phyloP scores from a whole-genome alignment of 495 filamentous ascomycete species.

The Lepraria neglecta region DNA sequence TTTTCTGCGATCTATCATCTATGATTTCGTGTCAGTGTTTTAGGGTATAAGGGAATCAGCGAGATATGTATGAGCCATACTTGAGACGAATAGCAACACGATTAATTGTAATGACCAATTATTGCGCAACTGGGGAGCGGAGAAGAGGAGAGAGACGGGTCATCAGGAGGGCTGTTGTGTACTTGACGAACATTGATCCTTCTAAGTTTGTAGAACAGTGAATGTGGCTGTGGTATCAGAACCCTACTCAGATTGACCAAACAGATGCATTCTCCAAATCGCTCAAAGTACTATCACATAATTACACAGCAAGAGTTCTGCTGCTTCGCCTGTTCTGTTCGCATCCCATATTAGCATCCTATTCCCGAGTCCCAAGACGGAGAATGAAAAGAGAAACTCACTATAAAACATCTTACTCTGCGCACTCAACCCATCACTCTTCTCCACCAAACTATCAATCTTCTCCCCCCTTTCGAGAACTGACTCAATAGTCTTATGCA shows the following conservation, averaged over 20 bases:
- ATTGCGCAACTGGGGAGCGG: too few relatives aligned
- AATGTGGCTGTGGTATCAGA: not conserved
- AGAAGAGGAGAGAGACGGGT: too few relatives aligned
- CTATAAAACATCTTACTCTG: constrained; percentile 97
- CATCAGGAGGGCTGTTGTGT: too few relatives aligned
- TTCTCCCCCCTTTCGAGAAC: constrained; percentile 86
- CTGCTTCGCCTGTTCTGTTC: constrained; percentile 67
- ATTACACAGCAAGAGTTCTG: constrained; percentile 90
- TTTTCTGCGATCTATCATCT: not conserved
- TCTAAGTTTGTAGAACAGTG: too few relatives aligned
- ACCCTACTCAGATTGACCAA: not conserved
- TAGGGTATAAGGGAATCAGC: not conserved
- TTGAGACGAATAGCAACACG: not conserved
- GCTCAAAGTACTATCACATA: constrained; percentile 46
- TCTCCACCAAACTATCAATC: constrained; percentile 81
- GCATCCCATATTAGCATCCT: constrained; percentile 11
- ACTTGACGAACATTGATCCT: too few relatives aligned
- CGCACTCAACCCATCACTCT: constrained; percentile 77
- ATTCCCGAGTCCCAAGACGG: not conserved
- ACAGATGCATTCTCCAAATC: not conserved
- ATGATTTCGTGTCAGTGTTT: not conserved
- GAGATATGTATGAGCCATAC: not conserved
- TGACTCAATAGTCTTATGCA: constrained; percentile 93
- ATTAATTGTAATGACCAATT: too few relatives aligned
- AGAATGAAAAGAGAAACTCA: constrained; percentile 28